Evolutionary conservation across 148 eudicot genomes (phyloP), one percentile per base, ranked within the genome.

Genomic region (Nepenthes mirabilis): DNA sequence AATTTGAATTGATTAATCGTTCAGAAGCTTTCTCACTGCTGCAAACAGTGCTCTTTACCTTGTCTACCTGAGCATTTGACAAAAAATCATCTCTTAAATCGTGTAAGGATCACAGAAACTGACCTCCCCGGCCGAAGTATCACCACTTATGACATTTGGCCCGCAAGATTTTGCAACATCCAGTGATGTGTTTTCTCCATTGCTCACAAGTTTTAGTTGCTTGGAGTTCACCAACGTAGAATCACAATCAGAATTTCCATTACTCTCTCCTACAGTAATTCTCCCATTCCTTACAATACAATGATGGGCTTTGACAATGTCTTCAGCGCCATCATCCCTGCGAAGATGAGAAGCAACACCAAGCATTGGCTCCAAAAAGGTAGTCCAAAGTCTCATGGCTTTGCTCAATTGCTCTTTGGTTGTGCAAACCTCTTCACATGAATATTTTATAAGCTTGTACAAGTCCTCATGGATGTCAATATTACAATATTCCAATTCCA

Each of bases 321-420:
- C 87, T 58, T 83, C 90, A 56, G 65, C 57, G 71, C 54, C 63
- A 34, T 69, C 83, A 35, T 65, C 55, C 68, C 66, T 63, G 55
- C 33, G 77, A 47, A 68, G 69, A 37, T 79, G 77, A 62, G 76
- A 68, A 23, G 72, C 67, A 53, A 83, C 72, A 61, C 85, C 88
- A 58, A 91, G 68, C 76, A 91, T 74, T 23, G 88, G 94, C 78
- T 91, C 98, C 77, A 91, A 62, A 61, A 91, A 91, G 35, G 79
- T 67, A 50, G 85, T 83, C 96, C 96, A 91, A 52, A 91, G 84
- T 73, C 72, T 82, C 79, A 82, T 76, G 23, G 82, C 91, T 79
- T 83, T 91, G 69, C 78, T 83, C 45, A 80, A 62, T 62, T 91
- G 98, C 60, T 91, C 98, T 78, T 90, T 83, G 54, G 86, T 74